Percentiles rank a stretch among this genome's conserved stretches.
phyloP scores from a whole-genome alignment of 306 rosid genomes.

The Medicago lupulina region DNA sequence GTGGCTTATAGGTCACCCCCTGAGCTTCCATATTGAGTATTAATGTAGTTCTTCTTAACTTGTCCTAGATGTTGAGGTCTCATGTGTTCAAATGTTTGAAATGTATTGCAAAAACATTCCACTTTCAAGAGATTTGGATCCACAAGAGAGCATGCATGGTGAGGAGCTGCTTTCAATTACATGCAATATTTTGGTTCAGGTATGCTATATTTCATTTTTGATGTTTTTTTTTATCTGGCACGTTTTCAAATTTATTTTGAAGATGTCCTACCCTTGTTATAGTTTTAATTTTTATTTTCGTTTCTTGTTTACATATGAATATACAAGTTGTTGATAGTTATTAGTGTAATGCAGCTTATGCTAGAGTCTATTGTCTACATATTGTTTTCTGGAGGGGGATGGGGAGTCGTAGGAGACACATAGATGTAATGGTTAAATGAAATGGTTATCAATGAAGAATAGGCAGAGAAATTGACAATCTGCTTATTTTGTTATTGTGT shows the following conservation, averaged over 20 bases:
- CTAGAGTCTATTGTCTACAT: slow-evolving; percentile 2
- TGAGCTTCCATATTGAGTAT: slow-evolving; percentile 36
- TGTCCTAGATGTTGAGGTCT: slow-evolving; percentile 78
- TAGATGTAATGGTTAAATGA: neutral
- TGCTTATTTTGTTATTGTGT: too few species aligned
- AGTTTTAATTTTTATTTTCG: neutral
- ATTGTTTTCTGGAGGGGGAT: neutral
- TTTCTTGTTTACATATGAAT: neutral
- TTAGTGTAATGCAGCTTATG: slow-evolving; percentile 6
- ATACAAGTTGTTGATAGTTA: slow-evolving; percentile 2
- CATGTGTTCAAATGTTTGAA: slow-evolving; percentile 78
- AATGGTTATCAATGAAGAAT: neutral
- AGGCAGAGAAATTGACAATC: neutral
- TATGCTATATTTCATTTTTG: slow-evolving; percentile 39
- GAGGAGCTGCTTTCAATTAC: slow-evolving; percentile 85
- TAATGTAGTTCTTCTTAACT: slow-evolving; percentile 44
- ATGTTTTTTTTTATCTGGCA: neutral
- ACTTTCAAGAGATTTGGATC: slow-evolving; percentile 90
- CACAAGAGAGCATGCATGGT: slow-evolving; percentile 90
- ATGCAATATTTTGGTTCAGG: slow-evolving; percentile 86
- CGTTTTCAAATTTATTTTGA: neutral
- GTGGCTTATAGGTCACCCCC: slow-evolving; percentile 31
- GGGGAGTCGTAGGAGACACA: neutral
- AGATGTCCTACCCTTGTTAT: slow-evolving; percentile 3
- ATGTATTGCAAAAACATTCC: slow-evolving; percentile 81